A percentile compares a stretch with the other conserved stretches of the same genome.
Conservation (phyloP, 495 filamentous ascomycete genomes). For the Annulohypoxylon bovei region DNA sequence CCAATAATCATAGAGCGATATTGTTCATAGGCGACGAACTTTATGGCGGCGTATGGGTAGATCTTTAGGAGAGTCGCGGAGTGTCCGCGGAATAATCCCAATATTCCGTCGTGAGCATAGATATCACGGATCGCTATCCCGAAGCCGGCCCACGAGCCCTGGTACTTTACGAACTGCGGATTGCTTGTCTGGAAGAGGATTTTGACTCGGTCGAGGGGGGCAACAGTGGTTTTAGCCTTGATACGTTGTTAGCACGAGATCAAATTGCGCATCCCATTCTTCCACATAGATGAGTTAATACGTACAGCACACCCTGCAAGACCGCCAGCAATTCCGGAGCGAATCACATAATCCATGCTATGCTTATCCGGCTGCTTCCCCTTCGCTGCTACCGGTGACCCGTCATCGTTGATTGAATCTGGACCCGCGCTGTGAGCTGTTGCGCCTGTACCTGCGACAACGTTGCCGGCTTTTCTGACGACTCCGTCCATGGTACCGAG, state of each 20-base stretch:
- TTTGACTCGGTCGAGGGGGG: constrained; percentile 96
- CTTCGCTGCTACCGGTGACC: constrained; percentile 48
- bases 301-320: constrained; percentile 87
- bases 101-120: constrained; percentile 73
- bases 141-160: constrained; percentile 85
- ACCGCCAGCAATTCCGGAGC: constrained; percentile 85
- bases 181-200: constrained; percentile 98
- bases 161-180: constrained; percentile 92
- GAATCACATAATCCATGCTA: constrained; percentile 82
- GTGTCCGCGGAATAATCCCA: constrained; percentile 90
- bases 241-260: constrained; percentile 6
- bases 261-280: background rate
- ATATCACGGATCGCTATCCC: constrained; percentile 83
- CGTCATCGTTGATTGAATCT: constrained; percentile 51
- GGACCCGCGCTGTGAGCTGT: constrained; percentile 31
- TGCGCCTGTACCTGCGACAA: constrained; percentile 26
- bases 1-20: constrained; percentile 80
- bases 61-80: constrained; percentile 93
- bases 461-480: constrained; percentile 36
- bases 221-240: constrained; percentile 94
- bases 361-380: constrained; percentile 65
- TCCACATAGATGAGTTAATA: constrained; percentile 33
- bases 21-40: constrained; percentile 98
- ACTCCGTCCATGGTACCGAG: constrained; percentile 40
- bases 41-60: constrained; percentile 97